phyloP scores from a whole-genome alignment of 1,284 basidiomycete genomes.

The Vanrija humicola region DNA sequence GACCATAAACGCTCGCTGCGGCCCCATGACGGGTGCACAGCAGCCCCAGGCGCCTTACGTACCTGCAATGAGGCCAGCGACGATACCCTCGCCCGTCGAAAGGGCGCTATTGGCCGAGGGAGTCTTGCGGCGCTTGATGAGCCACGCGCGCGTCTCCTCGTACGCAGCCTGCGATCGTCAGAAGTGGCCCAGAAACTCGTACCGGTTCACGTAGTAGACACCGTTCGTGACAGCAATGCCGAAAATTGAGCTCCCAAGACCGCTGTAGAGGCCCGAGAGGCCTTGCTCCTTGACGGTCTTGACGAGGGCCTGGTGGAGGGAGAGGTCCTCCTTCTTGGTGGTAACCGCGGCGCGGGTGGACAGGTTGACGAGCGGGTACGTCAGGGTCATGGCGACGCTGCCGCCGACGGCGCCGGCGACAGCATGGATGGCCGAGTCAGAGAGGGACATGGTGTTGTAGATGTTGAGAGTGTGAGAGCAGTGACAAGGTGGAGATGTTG shows the following conservation, averaged over 20 bases:
- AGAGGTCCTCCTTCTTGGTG: slow-evolving; percentile 58
- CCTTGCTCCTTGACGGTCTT: slow-evolving; percentile 85
- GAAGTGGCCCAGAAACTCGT: too few species aligned
- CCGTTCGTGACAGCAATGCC: slow-evolving; percentile 95
- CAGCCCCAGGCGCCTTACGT: slow-evolving; percentile 5
- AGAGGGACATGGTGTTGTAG: slow-evolving; percentile 18
- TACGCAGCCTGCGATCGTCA: slow-evolving; percentile 50
- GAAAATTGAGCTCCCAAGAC: slow-evolving; percentile 76
- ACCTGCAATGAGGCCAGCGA: slow-evolving; percentile 86
- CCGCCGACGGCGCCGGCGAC: slow-evolving; percentile 87
- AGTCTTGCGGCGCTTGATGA: slow-evolving; percentile 50
- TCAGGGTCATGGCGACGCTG: slow-evolving; percentile 71
- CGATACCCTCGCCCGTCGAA: slow-evolving; percentile 79
- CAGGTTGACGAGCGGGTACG: slow-evolving; percentile 79
- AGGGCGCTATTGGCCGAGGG: slow-evolving; percentile 58
- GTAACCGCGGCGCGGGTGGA: slow-evolving; percentile 92
- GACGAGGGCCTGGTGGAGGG: slow-evolving; percentile 51
- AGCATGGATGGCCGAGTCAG: slow-evolving; percentile 83
- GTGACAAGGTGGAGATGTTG: neutral
- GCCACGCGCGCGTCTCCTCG: slow-evolving; percentile 50
- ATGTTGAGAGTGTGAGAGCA: neutral
- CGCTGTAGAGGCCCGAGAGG: slow-evolving; percentile 77
- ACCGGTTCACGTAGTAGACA: slow-evolving; percentile 50
- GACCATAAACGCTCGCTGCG: too few species aligned
- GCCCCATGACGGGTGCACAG: too few species aligned